phyloP scores from a whole-genome alignment of 2,329 filamentous ascomycete species.

The Botrytis deweyae region DNA sequence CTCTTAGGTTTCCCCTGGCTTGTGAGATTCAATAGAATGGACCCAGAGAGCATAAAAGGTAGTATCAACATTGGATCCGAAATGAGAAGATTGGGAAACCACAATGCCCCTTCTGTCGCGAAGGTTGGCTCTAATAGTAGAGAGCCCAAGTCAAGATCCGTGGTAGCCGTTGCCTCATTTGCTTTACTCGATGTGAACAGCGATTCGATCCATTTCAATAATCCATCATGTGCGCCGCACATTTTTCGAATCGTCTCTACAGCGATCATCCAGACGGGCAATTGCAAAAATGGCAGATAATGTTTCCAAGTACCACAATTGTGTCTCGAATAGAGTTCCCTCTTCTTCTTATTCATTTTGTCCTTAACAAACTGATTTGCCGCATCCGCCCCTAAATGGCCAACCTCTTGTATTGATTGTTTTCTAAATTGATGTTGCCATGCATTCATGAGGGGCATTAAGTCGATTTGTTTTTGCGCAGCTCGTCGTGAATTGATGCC shows the following conservation, averaged over 20 bases:
- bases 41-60: slow-evolving; percentile 48
- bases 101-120: slow-evolving; percentile 56
- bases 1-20: slow-evolving; percentile 22
- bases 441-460: slow-evolving; percentile 45
- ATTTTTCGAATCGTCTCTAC: slow-evolving; percentile 50
- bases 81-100: slow-evolving; percentile 57
- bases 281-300: slow-evolving; percentile 41
- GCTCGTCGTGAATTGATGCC: slow-evolving; percentile 45
- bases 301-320: slow-evolving; percentile 40
- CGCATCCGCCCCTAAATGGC: slow-evolving; percentile 31
- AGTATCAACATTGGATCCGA: slow-evolving; percentile 52
- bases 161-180: background rate
- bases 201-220: slow-evolving; percentile 42
- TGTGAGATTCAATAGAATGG: slow-evolving; percentile 50
- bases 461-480: slow-evolving; percentile 44
- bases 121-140: slow-evolving; percentile 40
- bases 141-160: background rate
- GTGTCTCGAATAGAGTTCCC: slow-evolving; percentile 40
- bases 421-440: slow-evolving; percentile 39
- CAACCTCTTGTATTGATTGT: slow-evolving; percentile 33
- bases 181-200: slow-evolving; percentile 12
- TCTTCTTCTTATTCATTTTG: slow-evolving; percentile 33
- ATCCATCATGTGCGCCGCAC: slow-evolving; percentile 44
- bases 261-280: slow-evolving; percentile 48
- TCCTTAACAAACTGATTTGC: slow-evolving; percentile 26